Evolutionary conservation across 1,284 basidiomycete species (phyloP).

Genomic region (Rhodotorula sp.): DNA sequence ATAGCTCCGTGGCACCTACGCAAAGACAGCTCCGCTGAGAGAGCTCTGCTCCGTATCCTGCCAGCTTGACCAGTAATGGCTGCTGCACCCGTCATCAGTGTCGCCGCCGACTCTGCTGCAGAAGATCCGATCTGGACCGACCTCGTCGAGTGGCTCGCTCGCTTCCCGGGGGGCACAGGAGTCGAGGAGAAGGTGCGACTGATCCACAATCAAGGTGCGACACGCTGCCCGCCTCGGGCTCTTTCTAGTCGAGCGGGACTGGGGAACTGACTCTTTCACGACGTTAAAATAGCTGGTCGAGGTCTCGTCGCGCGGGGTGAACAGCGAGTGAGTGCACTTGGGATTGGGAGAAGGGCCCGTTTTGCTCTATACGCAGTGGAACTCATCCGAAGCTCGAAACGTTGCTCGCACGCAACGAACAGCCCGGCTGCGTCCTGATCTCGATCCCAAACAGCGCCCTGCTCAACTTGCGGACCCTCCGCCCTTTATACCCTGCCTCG

Average conservation of each 20-base stretch:
- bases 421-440: conserved; percentile 29
- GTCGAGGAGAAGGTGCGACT: conserved; percentile 17
- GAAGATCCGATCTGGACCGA: conserved; percentile 12
- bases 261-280: background rate
- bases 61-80: no score
- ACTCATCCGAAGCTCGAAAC: no score
- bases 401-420: background rate
- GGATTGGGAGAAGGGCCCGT: no score
- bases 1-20: no score
- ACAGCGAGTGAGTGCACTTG: background rate
- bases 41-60: no score
- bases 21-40: no score
- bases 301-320: conserved; percentile 31
- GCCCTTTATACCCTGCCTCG: conserved; percentile 24
- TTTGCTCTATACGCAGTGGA: background rate
- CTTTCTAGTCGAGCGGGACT: accelerated
- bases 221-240: background rate
- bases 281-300: conserved; percentile 17
- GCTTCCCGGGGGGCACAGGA: conserved; percentile 7
- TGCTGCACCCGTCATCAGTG: no score
- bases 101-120: no score
- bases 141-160: conserved; percentile 23
- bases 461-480: conserved; percentile 31
- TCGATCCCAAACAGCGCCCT: conserved; percentile 27
- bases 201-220: conserved; percentile 29